Evolutionary conservation across 495 filamentous ascomycete genomes (phyloP), one percentile per base, ranked within the genome.

Genomic region (Saxispiralis lemnorum): DNA sequence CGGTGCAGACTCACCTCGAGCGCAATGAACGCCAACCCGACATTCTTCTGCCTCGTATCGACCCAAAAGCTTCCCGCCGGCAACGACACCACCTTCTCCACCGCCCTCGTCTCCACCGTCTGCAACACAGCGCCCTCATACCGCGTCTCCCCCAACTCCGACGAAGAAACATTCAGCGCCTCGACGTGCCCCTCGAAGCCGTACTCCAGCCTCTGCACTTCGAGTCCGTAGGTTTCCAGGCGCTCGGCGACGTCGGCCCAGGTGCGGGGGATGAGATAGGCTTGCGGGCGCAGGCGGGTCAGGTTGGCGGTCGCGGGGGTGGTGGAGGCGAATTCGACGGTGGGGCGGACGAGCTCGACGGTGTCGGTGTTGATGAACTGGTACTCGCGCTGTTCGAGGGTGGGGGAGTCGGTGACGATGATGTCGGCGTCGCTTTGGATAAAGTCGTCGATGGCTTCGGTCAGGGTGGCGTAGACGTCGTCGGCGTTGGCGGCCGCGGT

Each of bases 51-150:
- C 24, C 5, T 9, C 4, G 24, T 28, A 4, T 4, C 4, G 5
- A 28, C 24, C 24, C 24, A 28, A 9, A 28, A 28, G 24, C 24
- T 28, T 4, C 24, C 58, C 6, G 46, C 34, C 13, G 58, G 58
- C 14, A 61, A 46, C 19, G 24, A 39, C 0, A 61, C 39, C 3
- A 51, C 51, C 15, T 38, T 52, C 6, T 16, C 40, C 12, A 33
- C 24, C 1, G 39, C 5, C n/a, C 50, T 38, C 5, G 56, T 51
- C 16, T 54, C 56, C n/a, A 57, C 54, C 11, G 51, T 59, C 14
- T 57, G 53, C 35, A 50, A 53, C n/a, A 59, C 43, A 20, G 50
- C 52, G 44, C 58, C 58, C 37, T 61, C 58, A 52, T 61, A 58
- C 45, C 57, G 59, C 7, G 35, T 36, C 31, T 34, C 1, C 20